Base-by-base conservation (phyloP, 208 protist genomes). In the Leishmania tarentolae region DNA sequence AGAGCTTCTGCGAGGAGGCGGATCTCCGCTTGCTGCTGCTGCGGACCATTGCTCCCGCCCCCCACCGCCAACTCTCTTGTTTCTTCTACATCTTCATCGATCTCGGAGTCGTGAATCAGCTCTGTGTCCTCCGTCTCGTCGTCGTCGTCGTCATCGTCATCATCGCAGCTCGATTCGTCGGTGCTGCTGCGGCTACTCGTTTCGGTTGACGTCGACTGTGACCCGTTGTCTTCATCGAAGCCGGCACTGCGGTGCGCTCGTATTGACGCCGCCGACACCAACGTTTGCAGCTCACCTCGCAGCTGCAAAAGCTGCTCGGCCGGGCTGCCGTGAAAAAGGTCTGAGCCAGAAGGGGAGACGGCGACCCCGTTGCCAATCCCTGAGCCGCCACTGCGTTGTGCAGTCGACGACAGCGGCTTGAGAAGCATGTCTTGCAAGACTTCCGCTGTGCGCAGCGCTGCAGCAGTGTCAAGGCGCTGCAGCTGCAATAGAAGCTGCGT, bases 401-500 rank as follows among this genome's bases (percentile, higher is more conserved):
- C 65, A 19, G 65, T 47, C 5, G 47, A 46, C 8, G 75, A 50
- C 56, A 7, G 31, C 11, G 56, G 8, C 31, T 8, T 17, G 13
- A 68, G 61, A 17, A 78, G n/a, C 13, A 65, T 42, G 19, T 69
- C 68, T 0, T 68, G 78, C 0, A 86, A 69, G 35, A 37, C 28
- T 42, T 79, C 73, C 6, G 82, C 82, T 21, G 74, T 82, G 35
- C 72, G 72, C 40, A 82, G 61, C 37, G 82, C 82, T 21, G 52
- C 73, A 19, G 7, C 7, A 17, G 57, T 65, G 24, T 82, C 19
- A 69, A 50, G 40, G 13, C 40, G n/a, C 61, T 86, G 82, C 61
- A 86, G 82, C 8, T 79, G 74, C 42, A 70, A 42, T 46, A 86
- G 71, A 7, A 86, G 71, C 52, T 79, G 72, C 37, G 78, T 69